Percentiles rank a stretch among this genome's conserved stretches.
Conservation (phyloP, 2,329 filamentous ascomycete species). For the Verticillium dahliae region DNA sequence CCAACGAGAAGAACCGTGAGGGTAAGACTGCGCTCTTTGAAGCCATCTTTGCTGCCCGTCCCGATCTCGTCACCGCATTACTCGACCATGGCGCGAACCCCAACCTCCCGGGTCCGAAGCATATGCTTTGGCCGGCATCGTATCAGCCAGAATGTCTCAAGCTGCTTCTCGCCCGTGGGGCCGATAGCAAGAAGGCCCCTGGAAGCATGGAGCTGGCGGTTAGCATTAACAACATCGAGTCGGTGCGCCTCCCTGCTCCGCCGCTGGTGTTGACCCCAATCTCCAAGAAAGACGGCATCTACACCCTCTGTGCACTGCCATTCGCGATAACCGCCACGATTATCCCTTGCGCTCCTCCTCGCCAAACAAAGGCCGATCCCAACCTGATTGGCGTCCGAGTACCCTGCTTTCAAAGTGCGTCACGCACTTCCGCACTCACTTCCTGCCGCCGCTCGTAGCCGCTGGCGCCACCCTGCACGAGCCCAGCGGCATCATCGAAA, state of each 20-base stretch:
- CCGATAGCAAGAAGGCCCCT: conserved; percentile 52
- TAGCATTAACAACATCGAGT: conserved; percentile 57
- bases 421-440: conserved; percentile 56
- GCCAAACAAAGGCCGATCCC: conserved; percentile 51
- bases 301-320: conserved; percentile 61
- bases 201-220: conserved; percentile 59
- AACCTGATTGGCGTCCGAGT: conserved; percentile 58
- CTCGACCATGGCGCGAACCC: conserved; percentile 55
- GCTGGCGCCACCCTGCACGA: conserved; percentile 53
- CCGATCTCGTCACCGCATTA: conserved; percentile 46
- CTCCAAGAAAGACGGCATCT: conserved; percentile 56
- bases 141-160: conserved; percentile 53
- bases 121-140: conserved; percentile 60
- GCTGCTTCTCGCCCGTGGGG: conserved; percentile 51
- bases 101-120: conserved; percentile 63
- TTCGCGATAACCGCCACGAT: conserved; percentile 58
- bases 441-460: conserved; percentile 50
- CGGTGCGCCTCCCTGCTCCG: conserved; percentile 47
- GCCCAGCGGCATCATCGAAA: conserved; percentile 61
- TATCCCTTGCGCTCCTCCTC: conserved; percentile 52
- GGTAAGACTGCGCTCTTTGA: conserved; percentile 59
- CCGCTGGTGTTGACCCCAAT: conserved; percentile 55
- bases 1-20: conserved; percentile 52
- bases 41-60: conserved; percentile 48
- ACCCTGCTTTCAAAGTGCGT: conserved; percentile 63